These are phyloP conservation scores for Mycena chlorophos DNA, from an alignment of 768 basidiomycete species.

Conservation along the genomic window DNA sequence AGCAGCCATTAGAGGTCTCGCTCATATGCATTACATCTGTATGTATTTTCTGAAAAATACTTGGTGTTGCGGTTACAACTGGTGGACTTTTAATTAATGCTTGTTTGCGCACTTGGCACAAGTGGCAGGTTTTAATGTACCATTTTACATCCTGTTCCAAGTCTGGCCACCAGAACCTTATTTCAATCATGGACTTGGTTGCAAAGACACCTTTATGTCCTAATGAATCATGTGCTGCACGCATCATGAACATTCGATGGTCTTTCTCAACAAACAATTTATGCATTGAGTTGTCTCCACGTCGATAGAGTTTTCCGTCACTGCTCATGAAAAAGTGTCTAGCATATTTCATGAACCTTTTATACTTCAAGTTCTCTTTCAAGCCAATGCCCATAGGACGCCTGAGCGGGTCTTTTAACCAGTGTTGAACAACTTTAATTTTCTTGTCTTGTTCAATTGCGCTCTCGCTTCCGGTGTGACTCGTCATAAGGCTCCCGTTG, in stretches of 20 bases:
- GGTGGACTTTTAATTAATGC: conserved; percentile 30
- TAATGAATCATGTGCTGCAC: conserved; percentile 20
- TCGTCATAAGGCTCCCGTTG: conserved; percentile 6
- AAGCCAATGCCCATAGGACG: not conserved
- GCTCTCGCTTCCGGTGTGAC: conserved; percentile 2
- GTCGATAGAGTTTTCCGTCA: conserved; percentile 1
- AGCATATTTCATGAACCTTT: conserved; percentile 3
- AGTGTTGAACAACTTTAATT: not conserved
- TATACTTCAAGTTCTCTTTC: not conserved
- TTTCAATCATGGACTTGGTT: conserved; percentile 3
- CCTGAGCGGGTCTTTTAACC: conserved; percentile 5
- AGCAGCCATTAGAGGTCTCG: conserved; percentile 23
- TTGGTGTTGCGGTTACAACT: conserved; percentile 24
- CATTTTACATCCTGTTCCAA: conserved; percentile 29
- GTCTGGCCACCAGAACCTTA: conserved; percentile 26
- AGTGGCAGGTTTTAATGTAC: conserved; percentile 33
- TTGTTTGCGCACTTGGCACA: conserved; percentile 30
- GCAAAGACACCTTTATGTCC: conserved; percentile 20
- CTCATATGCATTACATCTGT: conserved; percentile 31
- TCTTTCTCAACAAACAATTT: conserved; percentile 6
- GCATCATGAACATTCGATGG: conserved; percentile 8
- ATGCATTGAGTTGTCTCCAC: not conserved
- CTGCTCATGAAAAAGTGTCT: not conserved
- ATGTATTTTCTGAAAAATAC: conserved; percentile 30
- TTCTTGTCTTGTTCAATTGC: conserved; percentile 4